Evolutionary conservation across 129 eudicot genomes (phyloP), one percentile per base, ranked within the genome.

Genomic region (Kitagawia praeruptora): DNA sequence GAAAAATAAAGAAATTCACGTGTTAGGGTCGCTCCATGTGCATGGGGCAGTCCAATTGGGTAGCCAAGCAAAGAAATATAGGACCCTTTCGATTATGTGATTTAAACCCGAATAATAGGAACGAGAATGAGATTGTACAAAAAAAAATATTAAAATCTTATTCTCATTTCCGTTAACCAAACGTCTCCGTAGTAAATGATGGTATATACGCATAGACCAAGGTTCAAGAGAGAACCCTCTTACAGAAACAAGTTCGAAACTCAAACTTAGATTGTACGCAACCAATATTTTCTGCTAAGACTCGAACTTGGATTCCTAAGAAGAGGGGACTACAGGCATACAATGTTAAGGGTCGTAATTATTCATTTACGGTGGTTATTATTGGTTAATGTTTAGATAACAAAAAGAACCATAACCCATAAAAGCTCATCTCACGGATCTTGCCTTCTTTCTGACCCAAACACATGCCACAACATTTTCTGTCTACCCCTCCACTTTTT

Each of bases 341-440:
- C 15, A 25, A 27, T 25, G 38, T 11, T 45, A 28, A n/a, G 37
- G 4, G 78, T 4, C 8, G 63, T 48, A 13, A 14, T 15, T 31
- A 27, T 21, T 5, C 9, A 27, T 75, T 28, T 76, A 31, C 39
- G 5, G 51, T 48, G 15, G 54, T 75, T 12, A 75, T 27, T 27
- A 3, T 75, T 74, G 18, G 18, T 42, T 74, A 54, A 44, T 38
- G 51, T 37, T 0, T 21, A 74, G 61, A 75, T 76, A 75, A 75
- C 79, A 79, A 80, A 75, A 80, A 37, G 58, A 54, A 44, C n/a
- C 63, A 84, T 56, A 80, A 77, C 54, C 75, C 79, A 63, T 49
- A 27, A 69, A 54, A 85, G 86, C 93, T 82, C 83, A 80, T 81
- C 84, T 83, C 80, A 75, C 88, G 93, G 93, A 89, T 89, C 93